These are phyloP conservation scores for Arthromyces matolae DNA, from an alignment of 768 basidiomycete genomes.

Conservation along the genomic window DNA sequence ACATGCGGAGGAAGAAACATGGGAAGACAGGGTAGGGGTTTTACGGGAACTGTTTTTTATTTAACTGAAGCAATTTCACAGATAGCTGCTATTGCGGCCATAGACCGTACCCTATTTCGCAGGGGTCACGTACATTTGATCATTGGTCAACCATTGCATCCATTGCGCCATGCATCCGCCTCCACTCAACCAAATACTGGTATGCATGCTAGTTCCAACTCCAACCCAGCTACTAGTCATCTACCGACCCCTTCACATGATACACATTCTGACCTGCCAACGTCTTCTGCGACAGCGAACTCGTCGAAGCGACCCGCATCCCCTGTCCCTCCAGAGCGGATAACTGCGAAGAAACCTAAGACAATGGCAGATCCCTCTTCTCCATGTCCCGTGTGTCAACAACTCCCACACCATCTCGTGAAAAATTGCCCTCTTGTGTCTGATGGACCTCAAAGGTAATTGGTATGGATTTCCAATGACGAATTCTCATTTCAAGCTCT, in stretches of 20 bases:
- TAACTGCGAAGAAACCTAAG: slow-evolving; percentile 34
- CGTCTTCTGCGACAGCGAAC: too few relatives aligned
- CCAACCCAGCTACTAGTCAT: background rate
- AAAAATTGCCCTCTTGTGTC: slow-evolving; percentile 54
- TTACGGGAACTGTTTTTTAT: background rate
- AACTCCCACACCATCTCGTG: slow-evolving; percentile 32
- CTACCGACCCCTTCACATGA: background rate
- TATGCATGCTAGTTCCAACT: background rate
- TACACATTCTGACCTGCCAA: too few relatives aligned
- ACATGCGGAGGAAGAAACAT: slow-evolving; percentile 62
- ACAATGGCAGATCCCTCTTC: slow-evolving; percentile 7
- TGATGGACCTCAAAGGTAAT: slow-evolving; percentile 56
- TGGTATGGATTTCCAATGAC: background rate
- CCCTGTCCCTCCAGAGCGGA: slow-evolving; percentile 21
- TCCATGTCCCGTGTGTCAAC: slow-evolving; percentile 49
- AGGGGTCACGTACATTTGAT: slow-evolving; percentile 58
- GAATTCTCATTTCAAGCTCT: background rate
- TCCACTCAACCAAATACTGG: background rate
- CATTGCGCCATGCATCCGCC: too few relatives aligned
- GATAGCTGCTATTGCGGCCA: slow-evolving; percentile 64
- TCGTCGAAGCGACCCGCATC: slow-evolving; percentile 36
- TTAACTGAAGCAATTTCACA: slow-evolving; percentile 11
- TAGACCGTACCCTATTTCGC: slow-evolving; percentile 58
- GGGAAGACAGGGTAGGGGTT: slow-evolving; percentile 54
- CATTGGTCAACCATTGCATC: slow-evolving; percentile 59